Conservation (phyloP, 305 asterid species). For the Fraxinus xanthoxyloides region DNA sequence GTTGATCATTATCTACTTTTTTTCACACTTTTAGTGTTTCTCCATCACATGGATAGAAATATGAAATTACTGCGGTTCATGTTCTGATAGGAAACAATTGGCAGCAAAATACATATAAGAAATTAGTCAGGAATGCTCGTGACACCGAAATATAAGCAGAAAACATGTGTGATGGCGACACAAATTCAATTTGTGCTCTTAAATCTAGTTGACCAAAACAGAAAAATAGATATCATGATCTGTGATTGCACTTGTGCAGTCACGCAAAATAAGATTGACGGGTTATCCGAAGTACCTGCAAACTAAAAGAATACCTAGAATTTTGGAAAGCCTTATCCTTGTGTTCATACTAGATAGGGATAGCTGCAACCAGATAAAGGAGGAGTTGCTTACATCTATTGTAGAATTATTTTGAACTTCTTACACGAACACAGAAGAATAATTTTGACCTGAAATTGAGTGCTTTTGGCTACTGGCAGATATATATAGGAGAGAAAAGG, state of each 20-base stretch:
- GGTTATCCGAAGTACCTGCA: not conserved
- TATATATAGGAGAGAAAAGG: not conserved
- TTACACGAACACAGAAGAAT: not conserved
- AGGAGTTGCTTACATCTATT: not conserved
- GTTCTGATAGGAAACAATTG: conserved; percentile 1
- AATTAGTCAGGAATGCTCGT: not conserved
- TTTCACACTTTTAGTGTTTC: not conserved
- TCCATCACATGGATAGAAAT: not conserved
- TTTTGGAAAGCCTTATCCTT: not conserved
- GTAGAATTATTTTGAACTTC: not conserved
- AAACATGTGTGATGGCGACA: not conserved
- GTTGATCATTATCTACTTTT: not conserved
- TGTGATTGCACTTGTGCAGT: not conserved
- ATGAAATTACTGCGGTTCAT: not conserved
- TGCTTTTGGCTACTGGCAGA: not conserved
- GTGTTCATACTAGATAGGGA: not conserved
- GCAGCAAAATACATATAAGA: not conserved
- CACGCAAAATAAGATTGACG: not conserved
- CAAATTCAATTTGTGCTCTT: not conserved
- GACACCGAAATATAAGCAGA: not conserved
- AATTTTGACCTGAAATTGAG: not conserved
- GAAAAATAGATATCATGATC: not conserved
- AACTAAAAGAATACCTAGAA: not conserved
- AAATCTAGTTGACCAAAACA: not conserved
- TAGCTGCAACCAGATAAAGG: not conserved